These are phyloP conservation scores for Cladosporium oxysporum DNA, from an alignment of 2,329 filamentous ascomycete genomes.

Conservation along the genomic window DNA sequence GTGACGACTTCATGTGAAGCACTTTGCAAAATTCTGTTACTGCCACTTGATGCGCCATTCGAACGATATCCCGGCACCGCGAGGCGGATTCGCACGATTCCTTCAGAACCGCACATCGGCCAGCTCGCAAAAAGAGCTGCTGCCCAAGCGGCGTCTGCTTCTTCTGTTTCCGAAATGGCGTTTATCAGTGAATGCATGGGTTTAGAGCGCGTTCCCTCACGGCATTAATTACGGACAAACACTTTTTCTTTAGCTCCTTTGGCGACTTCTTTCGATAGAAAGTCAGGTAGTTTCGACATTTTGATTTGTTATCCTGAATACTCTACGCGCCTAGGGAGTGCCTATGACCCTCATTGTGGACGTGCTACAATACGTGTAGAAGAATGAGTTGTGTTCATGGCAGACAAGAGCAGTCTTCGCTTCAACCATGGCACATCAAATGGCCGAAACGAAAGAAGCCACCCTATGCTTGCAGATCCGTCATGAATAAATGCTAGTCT, in stretches of 20 bases:
- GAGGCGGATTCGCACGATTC: slow-evolving; percentile 5
- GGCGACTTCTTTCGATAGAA: slow-evolving; percentile 9
- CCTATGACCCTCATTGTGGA: not conserved
- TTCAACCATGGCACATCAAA: not conserved
- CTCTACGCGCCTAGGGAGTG: not conserved
- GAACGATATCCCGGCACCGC: slow-evolving; percentile 4
- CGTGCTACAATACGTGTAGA: not conserved
- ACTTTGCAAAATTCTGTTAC: not conserved
- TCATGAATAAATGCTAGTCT: too few species aligned
- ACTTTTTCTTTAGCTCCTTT: not conserved
- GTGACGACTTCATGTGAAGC: slow-evolving; percentile 72
- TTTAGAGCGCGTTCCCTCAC: slow-evolving; percentile 20
- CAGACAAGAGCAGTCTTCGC: not conserved
- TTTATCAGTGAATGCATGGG: slow-evolving; percentile 15
- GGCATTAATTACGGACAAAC: slow-evolving; percentile 17
- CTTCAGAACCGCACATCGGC: not conserved
- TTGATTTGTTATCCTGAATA: not conserved
- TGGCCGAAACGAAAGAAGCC: not conserved
- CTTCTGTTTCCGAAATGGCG: slow-evolving; percentile 5
- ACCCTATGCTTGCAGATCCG: not conserved
- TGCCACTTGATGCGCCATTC: slow-evolving; percentile 7
- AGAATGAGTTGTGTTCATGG: not conserved
- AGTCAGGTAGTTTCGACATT: slow-evolving; percentile 3
- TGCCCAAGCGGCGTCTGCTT: not conserved
- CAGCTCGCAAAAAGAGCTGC: not conserved